phyloP scores from a whole-genome alignment of 1,139 yeast species.

The Casaregolazyma lundiana region DNA sequence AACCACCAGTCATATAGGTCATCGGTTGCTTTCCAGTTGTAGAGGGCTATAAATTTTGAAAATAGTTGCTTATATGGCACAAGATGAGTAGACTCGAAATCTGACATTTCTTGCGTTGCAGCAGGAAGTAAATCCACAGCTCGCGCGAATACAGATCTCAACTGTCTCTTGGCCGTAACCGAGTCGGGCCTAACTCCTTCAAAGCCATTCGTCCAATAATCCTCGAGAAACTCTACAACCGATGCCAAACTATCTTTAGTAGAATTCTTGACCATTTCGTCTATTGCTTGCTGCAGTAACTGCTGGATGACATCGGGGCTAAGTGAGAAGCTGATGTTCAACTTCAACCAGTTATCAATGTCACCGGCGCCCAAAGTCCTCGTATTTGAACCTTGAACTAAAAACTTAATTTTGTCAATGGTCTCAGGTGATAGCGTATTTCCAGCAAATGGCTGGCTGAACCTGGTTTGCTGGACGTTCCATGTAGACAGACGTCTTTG shows the following conservation, averaged over 20 bases:
- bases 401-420: conserved; percentile 9
- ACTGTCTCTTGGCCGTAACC: conserved; percentile 13
- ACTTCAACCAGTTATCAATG: conserved; percentile 18
- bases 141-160: conserved; percentile 14
- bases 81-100: conserved; percentile 6
- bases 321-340: conserved; percentile 14
- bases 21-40: conserved; percentile 9
- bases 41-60: conserved; percentile 13
- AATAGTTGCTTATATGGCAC: conserved; percentile 18
- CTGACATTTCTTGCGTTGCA: conserved; percentile 8
- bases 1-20: conserved; percentile 26
- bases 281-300: conserved; percentile 15
- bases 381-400: conserved; percentile 11
- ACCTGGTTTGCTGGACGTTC: conserved; percentile 9
- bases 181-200: conserved; percentile 13
- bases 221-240: conserved; percentile 17
- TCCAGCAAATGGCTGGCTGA: conserved; percentile 9
- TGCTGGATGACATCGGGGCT: conserved; percentile 9
- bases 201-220: conserved; percentile 19
- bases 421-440: conserved; percentile 15
- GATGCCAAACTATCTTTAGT: conserved; percentile 15
- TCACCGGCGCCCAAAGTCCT: conserved; percentile 12
- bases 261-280: conserved; percentile 16
- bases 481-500: conserved; percentile 7
- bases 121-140: conserved; percentile 19